A percentile compares a stretch with the other conserved stretches of the same genome.
Evolutionary conservation across 2,329 filamentous ascomycete genomes (phyloP).

Genomic region (Paecilomyces sp.): DNA sequence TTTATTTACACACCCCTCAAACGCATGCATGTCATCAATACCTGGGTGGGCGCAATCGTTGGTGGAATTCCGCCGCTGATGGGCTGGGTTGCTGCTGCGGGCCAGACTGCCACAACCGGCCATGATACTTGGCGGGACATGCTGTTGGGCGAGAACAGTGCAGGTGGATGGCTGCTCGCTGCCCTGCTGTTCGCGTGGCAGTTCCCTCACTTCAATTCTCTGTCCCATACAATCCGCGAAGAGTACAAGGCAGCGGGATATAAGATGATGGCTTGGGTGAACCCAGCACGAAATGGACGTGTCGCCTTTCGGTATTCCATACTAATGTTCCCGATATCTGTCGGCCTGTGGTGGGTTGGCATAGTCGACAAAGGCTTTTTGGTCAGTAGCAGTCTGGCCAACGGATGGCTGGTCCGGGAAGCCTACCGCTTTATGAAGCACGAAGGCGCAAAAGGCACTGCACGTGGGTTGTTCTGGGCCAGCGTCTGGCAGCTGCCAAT

Average conservation of each 20-base stretch:
- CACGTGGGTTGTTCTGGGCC: slow-evolving; percentile 87
- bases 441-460: slow-evolving; percentile 71
- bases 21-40: slow-evolving; percentile 77
- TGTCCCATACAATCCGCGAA: slow-evolving; percentile 80
- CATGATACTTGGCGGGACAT: slow-evolving; percentile 72
- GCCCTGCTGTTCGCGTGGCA: slow-evolving; percentile 89
- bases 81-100: slow-evolving; percentile 95
- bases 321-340: slow-evolving; percentile 77
- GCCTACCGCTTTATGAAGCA: slow-evolving; percentile 74
- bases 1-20: slow-evolving; percentile 92
- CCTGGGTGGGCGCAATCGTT: slow-evolving; percentile 88
- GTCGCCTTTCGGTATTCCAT: slow-evolving; percentile 85
- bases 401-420: slow-evolving; percentile 75
- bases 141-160: slow-evolving; percentile 59
- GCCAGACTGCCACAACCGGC: slow-evolving; percentile 67
- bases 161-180: slow-evolving; percentile 85
- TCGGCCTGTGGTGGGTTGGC: slow-evolving; percentile 67
- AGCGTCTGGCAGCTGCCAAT: slow-evolving; percentile 94
- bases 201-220: slow-evolving; percentile 94
- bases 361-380: slow-evolving; percentile 85
- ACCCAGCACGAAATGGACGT: slow-evolving; percentile 75
- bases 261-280: slow-evolving; percentile 74
- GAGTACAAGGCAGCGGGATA: slow-evolving; percentile 72
- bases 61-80: slow-evolving; percentile 92
- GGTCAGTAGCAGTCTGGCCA: slow-evolving; percentile 70